Percentiles rank a stretch among this genome's conserved stretches.
phyloP scores from a whole-genome alignment of 257 asterid species.

The Nicotiana tomentosiformis region DNA sequence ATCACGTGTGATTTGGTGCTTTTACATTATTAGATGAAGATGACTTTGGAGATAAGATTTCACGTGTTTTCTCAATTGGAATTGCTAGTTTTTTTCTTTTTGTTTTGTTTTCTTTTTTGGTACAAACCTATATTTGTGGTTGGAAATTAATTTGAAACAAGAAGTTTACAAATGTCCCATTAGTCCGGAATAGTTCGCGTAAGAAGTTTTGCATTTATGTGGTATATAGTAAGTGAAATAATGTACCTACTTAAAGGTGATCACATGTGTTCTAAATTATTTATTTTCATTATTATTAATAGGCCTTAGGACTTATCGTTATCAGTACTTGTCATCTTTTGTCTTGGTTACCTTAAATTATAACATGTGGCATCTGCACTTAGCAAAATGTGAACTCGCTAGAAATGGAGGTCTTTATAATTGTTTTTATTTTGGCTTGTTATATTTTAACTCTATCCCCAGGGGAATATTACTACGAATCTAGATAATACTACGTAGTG shows the following conservation, averaged over 20 bases:
- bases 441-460: not conserved
- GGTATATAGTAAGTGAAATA: too few relatives aligned
- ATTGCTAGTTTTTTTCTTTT: not conserved
- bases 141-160: not conserved
- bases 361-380: conserved; percentile 1
- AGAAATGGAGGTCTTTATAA: not conserved
- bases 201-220: not conserved
- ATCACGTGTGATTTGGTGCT: not conserved
- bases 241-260: too few relatives aligned
- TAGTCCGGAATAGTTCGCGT: not conserved
- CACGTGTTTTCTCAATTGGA: not conserved
- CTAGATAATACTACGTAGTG: not conserved
- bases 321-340: not conserved
- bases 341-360: not conserved
- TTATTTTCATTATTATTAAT: not conserved
- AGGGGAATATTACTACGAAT: not conserved
- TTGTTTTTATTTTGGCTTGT: not conserved
- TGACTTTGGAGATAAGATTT: not conserved
- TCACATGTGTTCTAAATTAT: not conserved
- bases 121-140: not conserved
- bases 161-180: not conserved
- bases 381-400: not conserved
- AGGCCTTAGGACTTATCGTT: not conserved
- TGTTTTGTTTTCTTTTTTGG: not conserved
- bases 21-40: not conserved